A percentile compares a stretch with the other conserved stretches of the same genome.
These are phyloP conservation scores for Xylaria sp. DNA, from an alignment of 2,329 filamentous ascomycete genomes.

Conservation along the genomic window DNA sequence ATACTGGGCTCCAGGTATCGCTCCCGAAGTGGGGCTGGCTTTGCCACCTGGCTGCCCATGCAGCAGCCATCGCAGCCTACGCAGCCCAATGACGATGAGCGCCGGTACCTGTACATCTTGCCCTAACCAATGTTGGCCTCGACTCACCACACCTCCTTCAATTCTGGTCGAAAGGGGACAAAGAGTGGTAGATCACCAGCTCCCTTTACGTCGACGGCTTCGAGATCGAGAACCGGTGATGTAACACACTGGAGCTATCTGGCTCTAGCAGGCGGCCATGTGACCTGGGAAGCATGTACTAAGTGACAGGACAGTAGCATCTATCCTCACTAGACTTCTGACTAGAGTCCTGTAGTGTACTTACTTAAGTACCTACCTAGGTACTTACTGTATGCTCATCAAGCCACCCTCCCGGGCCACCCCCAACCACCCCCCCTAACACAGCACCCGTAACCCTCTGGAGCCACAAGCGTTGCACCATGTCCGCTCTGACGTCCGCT, in stretches of 20 bases:
- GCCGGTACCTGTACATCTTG: neutral
- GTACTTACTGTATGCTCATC: neutral
- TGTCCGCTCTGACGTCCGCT: constrained; percentile 4
- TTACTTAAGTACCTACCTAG: too few relatives aligned
- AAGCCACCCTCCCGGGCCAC: neutral
- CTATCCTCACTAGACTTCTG: too few relatives aligned
- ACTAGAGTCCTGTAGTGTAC: neutral
- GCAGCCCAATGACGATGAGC: constrained; percentile 15
- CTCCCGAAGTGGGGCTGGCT: constrained; percentile 9
- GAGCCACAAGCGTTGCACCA: constrained; percentile 15
- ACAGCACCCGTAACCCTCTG: neutral
- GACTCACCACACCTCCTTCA: constrained; percentile 1
- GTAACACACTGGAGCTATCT: constrained; percentile 8
- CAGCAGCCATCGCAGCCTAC: constrained; percentile 2
- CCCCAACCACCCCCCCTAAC: neutral
- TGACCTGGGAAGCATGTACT: constrained; percentile 16
- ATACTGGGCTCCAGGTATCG: constrained; percentile 10
- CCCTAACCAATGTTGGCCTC: constrained; percentile 5
- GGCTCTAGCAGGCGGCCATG: constrained; percentile 12
- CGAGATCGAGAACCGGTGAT: constrained; percentile 21
- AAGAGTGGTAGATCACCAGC: constrained; percentile 13
- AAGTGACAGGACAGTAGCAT: too few relatives aligned
- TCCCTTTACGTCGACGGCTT: neutral
- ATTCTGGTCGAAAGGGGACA: constrained; percentile 11
- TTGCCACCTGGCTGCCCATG: constrained; percentile 21